Conservation (phyloP, 2,329 filamentous ascomycete genomes). For the Beauveria caledonica region DNA sequence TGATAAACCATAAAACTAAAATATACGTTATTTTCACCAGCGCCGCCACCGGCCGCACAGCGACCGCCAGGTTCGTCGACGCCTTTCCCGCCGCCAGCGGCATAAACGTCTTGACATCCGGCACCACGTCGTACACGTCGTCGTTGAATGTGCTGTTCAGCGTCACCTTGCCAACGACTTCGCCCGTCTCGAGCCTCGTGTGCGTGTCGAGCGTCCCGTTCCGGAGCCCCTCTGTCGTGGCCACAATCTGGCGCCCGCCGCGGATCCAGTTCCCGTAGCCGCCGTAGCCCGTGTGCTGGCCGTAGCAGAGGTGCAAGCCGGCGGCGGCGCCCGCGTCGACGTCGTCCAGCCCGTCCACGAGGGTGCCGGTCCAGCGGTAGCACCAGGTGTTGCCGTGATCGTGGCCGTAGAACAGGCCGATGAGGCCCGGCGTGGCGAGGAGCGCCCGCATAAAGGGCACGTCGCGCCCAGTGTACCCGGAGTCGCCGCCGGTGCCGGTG, state of each 20-base stretch:
- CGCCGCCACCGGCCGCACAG: not conserved
- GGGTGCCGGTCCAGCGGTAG: slow-evolving; percentile 27
- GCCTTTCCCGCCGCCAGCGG: not conserved
- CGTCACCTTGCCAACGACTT: slow-evolving; percentile 37
- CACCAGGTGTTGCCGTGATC: slow-evolving; percentile 51
- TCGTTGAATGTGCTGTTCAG: slow-evolving; percentile 48
- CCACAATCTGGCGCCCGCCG: slow-evolving; percentile 34
- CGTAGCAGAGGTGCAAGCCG: slow-evolving; percentile 39
- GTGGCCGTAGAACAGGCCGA: slow-evolving; percentile 49
- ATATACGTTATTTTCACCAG: too few species aligned
- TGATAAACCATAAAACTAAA: too few species aligned
- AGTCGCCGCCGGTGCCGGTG: too few species aligned
- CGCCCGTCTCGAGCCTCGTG: slow-evolving; percentile 47
- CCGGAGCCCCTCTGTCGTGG: slow-evolving; percentile 28
- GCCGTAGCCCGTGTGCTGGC: slow-evolving; percentile 56
- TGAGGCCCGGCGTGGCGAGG: slow-evolving; percentile 37
- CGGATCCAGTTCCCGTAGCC: slow-evolving; percentile 54
- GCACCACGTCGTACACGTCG: slow-evolving; percentile 38
- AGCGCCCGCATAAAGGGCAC: slow-evolving; percentile 49
- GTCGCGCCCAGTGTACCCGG: slow-evolving; percentile 36
- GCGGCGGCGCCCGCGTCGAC: slow-evolving; percentile 10
- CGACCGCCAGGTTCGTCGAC: not conserved
- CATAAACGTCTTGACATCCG: slow-evolving; percentile 19
- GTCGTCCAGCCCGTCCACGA: slow-evolving; percentile 15
- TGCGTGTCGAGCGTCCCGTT: slow-evolving; percentile 41